These are phyloP conservation scores for Trypanosoma mega DNA, from an alignment of 208 protist genomes.

Conservation along the genomic window DNA sequence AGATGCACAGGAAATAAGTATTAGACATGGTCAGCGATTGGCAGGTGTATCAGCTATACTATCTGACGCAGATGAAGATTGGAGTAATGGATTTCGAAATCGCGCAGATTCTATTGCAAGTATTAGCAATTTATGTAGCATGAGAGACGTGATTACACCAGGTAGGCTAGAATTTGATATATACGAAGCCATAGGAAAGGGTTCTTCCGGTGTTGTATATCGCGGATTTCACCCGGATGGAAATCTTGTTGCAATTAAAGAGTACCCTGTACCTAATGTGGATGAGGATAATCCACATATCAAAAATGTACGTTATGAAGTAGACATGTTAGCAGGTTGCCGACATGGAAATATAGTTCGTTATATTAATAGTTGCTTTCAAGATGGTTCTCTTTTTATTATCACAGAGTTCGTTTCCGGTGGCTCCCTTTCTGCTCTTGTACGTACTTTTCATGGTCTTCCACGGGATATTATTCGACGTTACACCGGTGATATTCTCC, in stretches of 20 bases:
- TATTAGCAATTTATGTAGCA: background rate
- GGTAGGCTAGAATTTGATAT: constrained; percentile 23
- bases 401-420: constrained; percentile 67
- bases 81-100: background rate
- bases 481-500: constrained; percentile 54
- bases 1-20: constrained; percentile 2
- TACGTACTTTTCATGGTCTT: constrained; percentile 48
- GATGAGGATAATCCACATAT: constrained; percentile 22
- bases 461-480: constrained; percentile 39
- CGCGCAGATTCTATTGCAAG: background rate
- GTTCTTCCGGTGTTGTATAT: constrained; percentile 26
- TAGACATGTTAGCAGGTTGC: constrained; percentile 43
- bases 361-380: constrained; percentile 45
- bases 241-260: constrained; percentile 60
- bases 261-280: constrained; percentile 26
- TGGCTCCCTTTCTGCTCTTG: constrained; percentile 54
- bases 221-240: constrained; percentile 32
- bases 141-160: background rate
- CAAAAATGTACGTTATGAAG: constrained; percentile 43
- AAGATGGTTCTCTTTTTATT: constrained; percentile 46
- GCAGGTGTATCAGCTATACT: background rate
- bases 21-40: background rate
- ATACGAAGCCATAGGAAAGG: constrained; percentile 20
- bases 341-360: constrained; percentile 71
- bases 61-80: constrained; percentile 1